A percentile compares a stretch with the other conserved stretches of the same genome.
Evolutionary conservation across 2,329 filamentous ascomycete species (phyloP).

Genomic region (Fusarium protoensiforme): DNA sequence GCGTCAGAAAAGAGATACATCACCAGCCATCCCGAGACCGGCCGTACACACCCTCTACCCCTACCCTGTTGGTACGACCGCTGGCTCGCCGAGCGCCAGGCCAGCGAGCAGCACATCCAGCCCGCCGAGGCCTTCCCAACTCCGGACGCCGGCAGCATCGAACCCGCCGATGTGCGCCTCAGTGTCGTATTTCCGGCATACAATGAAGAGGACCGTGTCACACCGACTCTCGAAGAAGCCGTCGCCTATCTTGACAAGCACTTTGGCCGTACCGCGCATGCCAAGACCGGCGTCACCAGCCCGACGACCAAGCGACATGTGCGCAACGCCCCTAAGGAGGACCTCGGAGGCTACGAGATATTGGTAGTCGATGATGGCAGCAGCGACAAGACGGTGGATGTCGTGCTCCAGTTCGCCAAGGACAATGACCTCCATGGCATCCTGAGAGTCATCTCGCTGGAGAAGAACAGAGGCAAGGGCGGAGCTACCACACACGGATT

Average conservation of each 20-base stretch:
- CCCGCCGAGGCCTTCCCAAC: constrained; percentile 53
- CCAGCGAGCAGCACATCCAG: constrained; percentile 53
- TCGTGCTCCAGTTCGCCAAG: constrained; percentile 82
- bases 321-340: constrained; percentile 39
- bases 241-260: constrained; percentile 84
- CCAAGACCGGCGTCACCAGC: constrained; percentile 34
- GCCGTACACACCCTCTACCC: constrained; percentile 51
- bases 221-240: constrained; percentile 89
- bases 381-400: constrained; percentile 81
- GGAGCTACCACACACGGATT: constrained; percentile 96
- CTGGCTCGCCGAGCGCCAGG: constrained; percentile 71
- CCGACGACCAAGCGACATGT: constrained; percentile 49
- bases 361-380: constrained; percentile 92
- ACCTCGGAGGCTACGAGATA: constrained; percentile 83
- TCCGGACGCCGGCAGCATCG: constrained; percentile 69
- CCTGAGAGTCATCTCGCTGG: constrained; percentile 81
- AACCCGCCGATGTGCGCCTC: constrained; percentile 83
- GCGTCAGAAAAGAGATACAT: constrained; percentile 87
- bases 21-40: constrained; percentile 73
- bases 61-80: constrained; percentile 91
- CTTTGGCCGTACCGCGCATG: constrained; percentile 67
- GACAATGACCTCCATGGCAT: constrained; percentile 80
- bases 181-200: constrained; percentile 94
- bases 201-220: constrained; percentile 88
- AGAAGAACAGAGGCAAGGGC: constrained; percentile 91